Conservation (phyloP, 768 basidiomycete genomes). For the Russula sp. region DNA sequence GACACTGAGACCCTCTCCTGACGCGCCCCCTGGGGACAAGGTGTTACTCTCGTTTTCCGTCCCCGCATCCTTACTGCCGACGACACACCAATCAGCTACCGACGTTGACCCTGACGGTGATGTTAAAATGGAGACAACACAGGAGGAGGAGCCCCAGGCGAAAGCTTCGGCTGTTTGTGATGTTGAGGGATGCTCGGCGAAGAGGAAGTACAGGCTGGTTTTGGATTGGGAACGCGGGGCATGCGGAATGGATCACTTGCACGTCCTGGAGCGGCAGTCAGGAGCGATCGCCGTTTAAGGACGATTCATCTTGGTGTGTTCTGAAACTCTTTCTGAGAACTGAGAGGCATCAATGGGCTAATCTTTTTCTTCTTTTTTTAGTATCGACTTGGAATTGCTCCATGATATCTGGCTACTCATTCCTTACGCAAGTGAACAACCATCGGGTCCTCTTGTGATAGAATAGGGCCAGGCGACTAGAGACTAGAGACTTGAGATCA, state of each 20-base stretch:
- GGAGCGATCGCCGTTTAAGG: background rate
- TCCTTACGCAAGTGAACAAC: background rate
- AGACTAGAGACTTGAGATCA: too few species aligned
- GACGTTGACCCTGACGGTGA: slow-evolving; percentile 8
- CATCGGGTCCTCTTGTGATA: background rate
- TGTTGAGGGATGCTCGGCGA: slow-evolving; percentile 52
- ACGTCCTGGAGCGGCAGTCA: slow-evolving; percentile 43
- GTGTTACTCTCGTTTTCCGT: slow-evolving; percentile 57
- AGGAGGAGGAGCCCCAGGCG: background rate
- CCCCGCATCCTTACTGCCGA: slow-evolving; percentile 40
- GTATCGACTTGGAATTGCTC: background rate
- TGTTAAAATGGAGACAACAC: slow-evolving; percentile 29
- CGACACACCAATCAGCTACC: slow-evolving; percentile 13
- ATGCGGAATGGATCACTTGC: slow-evolving; percentile 67
- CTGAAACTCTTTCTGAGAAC: background rate
- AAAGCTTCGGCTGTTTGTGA: slow-evolving; percentile 43
- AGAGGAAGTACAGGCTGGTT: slow-evolving; percentile 64
- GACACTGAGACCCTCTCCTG: slow-evolving; percentile 40
- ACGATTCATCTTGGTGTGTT: background rate
- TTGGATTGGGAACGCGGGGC: slow-evolving; percentile 60
- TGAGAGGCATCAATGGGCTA: background rate
- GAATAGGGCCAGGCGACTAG: background rate
- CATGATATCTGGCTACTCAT: background rate
- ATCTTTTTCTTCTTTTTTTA: background rate
- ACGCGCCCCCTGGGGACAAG: slow-evolving; percentile 15